Evolutionary conservation across 1,284 basidiomycete species (phyloP).

Genomic region (Trichosporon inkin): DNA sequence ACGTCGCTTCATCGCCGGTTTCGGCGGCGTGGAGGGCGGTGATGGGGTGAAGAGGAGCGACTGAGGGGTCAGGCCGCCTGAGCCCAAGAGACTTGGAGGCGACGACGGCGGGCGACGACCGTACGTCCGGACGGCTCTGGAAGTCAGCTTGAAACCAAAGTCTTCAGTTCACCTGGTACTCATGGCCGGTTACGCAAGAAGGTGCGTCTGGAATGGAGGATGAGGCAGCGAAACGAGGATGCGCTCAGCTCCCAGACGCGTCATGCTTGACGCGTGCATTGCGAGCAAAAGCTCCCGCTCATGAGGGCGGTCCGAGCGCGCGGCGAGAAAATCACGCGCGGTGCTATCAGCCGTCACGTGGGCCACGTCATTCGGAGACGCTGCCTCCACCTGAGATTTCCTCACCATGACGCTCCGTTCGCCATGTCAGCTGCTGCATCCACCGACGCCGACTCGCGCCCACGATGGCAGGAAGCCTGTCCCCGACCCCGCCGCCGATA

Average conservation of each 20-base stretch:
- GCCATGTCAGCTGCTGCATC: neutral
- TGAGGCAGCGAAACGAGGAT: neutral
- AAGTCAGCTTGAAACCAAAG: neutral
- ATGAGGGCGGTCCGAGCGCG: neutral
- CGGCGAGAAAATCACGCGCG: slow-evolving; percentile 1
- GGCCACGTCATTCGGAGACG: neutral
- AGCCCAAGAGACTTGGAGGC: neutral
- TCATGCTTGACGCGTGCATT: slow-evolving; percentile 3
- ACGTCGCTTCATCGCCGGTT: neutral
- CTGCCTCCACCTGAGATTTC: slow-evolving; percentile 1
- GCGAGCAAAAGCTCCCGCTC: neutral
- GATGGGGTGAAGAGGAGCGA: neutral
- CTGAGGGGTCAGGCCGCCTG: neutral
- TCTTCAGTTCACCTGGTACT: neutral
- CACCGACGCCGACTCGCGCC: neutral
- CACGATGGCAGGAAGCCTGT: neutral
- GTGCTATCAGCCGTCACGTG: neutral
- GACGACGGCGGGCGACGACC: neutral
- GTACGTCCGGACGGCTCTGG: neutral
- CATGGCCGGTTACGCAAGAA: neutral
- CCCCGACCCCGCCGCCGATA: slow-evolving; percentile 1
- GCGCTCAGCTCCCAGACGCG: neutral
- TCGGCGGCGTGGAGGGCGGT: neutral
- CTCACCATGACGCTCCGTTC: neutral
- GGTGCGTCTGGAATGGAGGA: neutral